Base-by-base conservation (phyloP, 805 yeast genomes). In the Diddensiella santjacobensis region DNA sequence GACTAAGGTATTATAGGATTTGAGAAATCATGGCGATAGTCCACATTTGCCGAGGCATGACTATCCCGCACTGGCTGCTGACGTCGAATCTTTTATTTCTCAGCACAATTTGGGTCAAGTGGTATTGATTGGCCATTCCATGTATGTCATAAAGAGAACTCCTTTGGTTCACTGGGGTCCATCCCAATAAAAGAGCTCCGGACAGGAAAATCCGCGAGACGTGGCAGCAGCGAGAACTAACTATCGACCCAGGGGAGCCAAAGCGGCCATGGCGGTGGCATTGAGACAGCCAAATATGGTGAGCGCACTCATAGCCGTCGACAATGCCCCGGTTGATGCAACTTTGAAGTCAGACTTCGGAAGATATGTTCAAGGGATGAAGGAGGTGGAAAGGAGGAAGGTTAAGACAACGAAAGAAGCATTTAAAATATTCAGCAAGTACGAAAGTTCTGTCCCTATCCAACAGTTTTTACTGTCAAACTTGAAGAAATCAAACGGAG, bases 11-110 rank as follows among this genome's bases (percentile, higher is more conserved):
- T 24, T 10, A 15, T 22, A 56, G 15, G 98, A 91, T 63, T 71
- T 90, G 50, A 72, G 99, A 52, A 90, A 93, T 66, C 96, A 90
- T 63, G 99, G 99, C 1, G 80, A 75, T n/a, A 86, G 96, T 1
- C 96, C 96, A 1, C 95, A 85, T 57, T 62, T 59, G n/a, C 60
- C 65, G 0, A 69, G 84, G 24, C 87, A 86, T 58, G 90, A 85
- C 60, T 90, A 90, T 64, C 83, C 85, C 1, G 71, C 90, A 1
- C 71, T 91, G 70, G 84, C 96, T 0, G 82, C 86, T 0, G 99
- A 91, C 63, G 88, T 91, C n/a, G 88, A 82, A 55, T 58, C 67
- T 17, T 91, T 89, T 61, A 75, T 90, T 8, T 77, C 76, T 2
- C 71, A 74, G 5, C 42, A 53, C 35, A 55, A 64, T 2, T 56